Base-by-base conservation (phyloP, 164 flowering plant species). In the Hamamelis virginiana region DNA sequence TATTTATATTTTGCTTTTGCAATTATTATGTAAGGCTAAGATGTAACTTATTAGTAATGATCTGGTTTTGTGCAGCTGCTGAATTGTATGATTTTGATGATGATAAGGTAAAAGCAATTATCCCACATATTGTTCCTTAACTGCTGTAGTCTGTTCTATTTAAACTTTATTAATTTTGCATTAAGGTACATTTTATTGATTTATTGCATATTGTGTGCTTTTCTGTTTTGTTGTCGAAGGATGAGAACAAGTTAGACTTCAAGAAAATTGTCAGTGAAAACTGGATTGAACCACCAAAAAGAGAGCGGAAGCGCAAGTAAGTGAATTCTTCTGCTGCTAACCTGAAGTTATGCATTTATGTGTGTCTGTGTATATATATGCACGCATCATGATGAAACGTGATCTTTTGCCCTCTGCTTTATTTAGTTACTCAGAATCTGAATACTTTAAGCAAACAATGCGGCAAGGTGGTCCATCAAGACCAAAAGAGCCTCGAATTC, bases 301-400 rank as follows among this genome's bases (percentile, higher is more conserved):
- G 99, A 77, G 99, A 93, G 84, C 75, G 99, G 69, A 94, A 90
- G 76, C 97, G 98, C 82, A 94, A 94, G 98, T 94, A 86, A 77
- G 85, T 43, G 21, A 26, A 57, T 13, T 61, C 27, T 22, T 61
- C 47, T 10, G n/a, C 11, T 69, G 55, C 43, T 4, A 18, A 61
- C 47, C 41, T 46, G 15, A n/a, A 46, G 18, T 25, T 65, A 38
- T 60, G 9, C 15, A 19, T 56, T 50, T 59, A 12, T 33, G 23
- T 57, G 72, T 33, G 41, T n/a, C n/a, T n/a, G n/a, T n/a, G 41
- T 33, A 33, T 44, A 26, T n/a, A n/a, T n/a, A n/a, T n/a, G n/a
- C n/a, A n/a, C n/a, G n/a, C 52, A 43, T 41, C 22, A 12, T 61
- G 60, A 15, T 58, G 64, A 27, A 33, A 10, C 15, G 55, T 66